These are phyloP conservation scores for Geum urbanum DNA, from an alignment of 306 rosid genomes.

Conservation along the genomic window DNA sequence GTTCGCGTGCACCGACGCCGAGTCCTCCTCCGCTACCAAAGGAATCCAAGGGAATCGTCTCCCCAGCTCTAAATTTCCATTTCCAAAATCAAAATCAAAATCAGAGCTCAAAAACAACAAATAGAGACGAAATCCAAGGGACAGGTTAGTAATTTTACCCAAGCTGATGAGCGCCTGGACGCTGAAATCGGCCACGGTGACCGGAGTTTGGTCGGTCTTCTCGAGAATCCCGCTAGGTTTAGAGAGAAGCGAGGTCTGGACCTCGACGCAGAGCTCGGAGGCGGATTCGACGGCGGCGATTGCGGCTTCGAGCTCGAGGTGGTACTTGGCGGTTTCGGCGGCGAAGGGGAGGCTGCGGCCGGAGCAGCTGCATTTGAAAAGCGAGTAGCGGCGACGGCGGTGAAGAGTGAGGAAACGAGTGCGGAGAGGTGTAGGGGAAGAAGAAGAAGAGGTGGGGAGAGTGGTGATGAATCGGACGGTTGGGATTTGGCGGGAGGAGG, in stretches of 20 bases:
- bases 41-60: conserved; percentile 81
- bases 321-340: conserved; percentile 44
- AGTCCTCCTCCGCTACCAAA: conserved; percentile 95
- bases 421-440: conserved; percentile 29
- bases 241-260: conserved; percentile 54
- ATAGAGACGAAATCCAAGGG: no score
- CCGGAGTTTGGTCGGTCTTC: conserved; percentile 74
- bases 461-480: conserved; percentile 29
- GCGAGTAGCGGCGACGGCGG: not conserved
- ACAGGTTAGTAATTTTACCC: conserved; percentile 39
- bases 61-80: conserved; percentile 46
- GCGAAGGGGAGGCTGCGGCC: conserved; percentile 43
- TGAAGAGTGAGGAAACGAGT: no score
- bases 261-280: conserved; percentile 58
- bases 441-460: conserved; percentile 15
- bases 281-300: conserved; percentile 65
- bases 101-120: no score
- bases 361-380: conserved; percentile 42
- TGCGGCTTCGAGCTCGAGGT: conserved; percentile 68
- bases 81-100: not conserved
- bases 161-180: conserved; percentile 93
- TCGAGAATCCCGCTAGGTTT: conserved; percentile 43
- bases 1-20: conserved; percentile 55
- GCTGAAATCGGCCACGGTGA: conserved; percentile 89
- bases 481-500: conserved; percentile 37